Conservation (phyloP, 192 early-diverging fungal species). For the Pecoramyces ruminantium region DNA sequence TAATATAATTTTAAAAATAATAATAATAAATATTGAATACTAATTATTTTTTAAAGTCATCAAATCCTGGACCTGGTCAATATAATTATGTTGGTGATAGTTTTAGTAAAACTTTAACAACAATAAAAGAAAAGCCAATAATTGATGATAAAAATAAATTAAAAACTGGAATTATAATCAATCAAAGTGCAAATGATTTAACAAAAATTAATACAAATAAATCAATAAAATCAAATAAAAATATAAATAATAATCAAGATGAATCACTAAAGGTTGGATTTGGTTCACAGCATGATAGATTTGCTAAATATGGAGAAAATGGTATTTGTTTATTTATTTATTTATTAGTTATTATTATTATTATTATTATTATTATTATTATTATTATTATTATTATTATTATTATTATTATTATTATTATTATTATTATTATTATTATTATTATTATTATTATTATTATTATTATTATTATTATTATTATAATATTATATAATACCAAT, state of each 20-base stretch:
- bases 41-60: neutral
- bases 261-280: neutral
- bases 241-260: neutral
- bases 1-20: neutral
- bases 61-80: neutral
- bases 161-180: neutral
- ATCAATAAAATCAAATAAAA: neutral
- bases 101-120: neutral
- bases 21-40: neutral
- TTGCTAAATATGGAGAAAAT: neutral
- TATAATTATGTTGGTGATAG: neutral
- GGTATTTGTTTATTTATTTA: too few relatives aligned
- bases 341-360: too few relatives aligned
- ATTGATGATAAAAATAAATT: neutral
- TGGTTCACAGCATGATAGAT: neutral
- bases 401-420: too few relatives aligned
- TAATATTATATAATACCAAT: too few relatives aligned
- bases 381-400: too few relatives aligned
- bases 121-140: neutral
- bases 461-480: too few relatives aligned
- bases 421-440: too few relatives aligned
- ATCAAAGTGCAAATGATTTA: neutral
- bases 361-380: too few relatives aligned
- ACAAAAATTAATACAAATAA: neutral
- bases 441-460: too few relatives aligned